A percentile compares a stretch with the other conserved stretches of the same genome.
Conservation (phyloP, 2,329 filamentous ascomycete species). For the Pseudopyricularia javanii region DNA sequence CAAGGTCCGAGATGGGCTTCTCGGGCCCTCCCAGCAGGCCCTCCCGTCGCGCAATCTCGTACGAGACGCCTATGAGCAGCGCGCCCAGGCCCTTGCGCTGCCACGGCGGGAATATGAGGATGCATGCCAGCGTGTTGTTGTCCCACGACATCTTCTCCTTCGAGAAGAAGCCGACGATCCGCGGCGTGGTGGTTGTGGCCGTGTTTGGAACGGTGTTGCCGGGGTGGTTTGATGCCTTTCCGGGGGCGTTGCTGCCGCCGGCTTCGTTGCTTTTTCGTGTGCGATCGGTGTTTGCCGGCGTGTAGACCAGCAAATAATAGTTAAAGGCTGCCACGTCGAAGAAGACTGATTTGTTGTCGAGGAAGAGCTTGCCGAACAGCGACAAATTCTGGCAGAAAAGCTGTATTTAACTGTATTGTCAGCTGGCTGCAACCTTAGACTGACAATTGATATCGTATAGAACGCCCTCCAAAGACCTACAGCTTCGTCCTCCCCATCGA, state of each 20-base stretch:
- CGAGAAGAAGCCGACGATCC: constrained; percentile 88
- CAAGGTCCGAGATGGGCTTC: constrained; percentile 80
- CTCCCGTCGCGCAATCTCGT: constrained; percentile 79
- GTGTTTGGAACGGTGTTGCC: neutral
- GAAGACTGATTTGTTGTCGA: constrained; percentile 97
- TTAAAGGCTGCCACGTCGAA: constrained; percentile 92
- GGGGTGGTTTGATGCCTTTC: neutral
- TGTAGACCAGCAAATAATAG: constrained; percentile 83
- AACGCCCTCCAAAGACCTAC: constrained; percentile 27
- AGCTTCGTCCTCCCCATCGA: constrained; percentile 78
- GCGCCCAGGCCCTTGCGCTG: constrained; percentile 82
- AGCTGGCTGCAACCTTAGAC: neutral
- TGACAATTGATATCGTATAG: neutral
- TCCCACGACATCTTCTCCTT: constrained; percentile 99
- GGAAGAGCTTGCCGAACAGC: constrained; percentile 91
- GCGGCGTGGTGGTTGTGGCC: constrained; percentile 8
- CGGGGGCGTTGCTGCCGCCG: neutral
- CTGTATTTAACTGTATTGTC: constrained; percentile 18
- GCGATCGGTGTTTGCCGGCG: constrained; percentile 21
- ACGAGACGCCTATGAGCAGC: constrained; percentile 83
- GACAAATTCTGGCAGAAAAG: constrained; percentile 93
- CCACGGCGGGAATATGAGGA: constrained; percentile 90
- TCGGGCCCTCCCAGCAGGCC: constrained; percentile 81
- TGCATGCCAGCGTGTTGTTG: constrained; percentile 94
- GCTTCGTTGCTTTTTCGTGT: neutral